Evolutionary conservation across 1,139 yeast genomes (phyloP).

Genomic region (Nakaseomyces kungkrabaensis): DNA sequence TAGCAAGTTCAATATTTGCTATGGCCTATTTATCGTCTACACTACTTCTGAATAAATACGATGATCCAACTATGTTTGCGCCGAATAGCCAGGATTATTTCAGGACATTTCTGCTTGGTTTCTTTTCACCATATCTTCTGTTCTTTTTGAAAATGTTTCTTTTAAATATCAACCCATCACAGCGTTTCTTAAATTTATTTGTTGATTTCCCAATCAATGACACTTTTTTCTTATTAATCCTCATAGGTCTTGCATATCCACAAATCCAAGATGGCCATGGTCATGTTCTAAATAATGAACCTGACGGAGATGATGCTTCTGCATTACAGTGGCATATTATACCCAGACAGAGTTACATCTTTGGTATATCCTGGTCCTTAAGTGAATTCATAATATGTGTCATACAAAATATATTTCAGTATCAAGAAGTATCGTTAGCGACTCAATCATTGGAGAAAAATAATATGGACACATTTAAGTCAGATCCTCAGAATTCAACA

Average conservation of each 20-base stretch:
- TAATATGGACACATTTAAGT: constrained; percentile 4
- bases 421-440: constrained; percentile 18
- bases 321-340: constrained; percentile 26
- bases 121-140: constrained; percentile 27
- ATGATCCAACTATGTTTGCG: constrained; percentile 24
- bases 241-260: constrained; percentile 30
- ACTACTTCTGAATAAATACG: constrained; percentile 18
- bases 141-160: constrained; percentile 24
- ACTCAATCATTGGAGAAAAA: not conserved
- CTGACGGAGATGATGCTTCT: constrained; percentile 3
- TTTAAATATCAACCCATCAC: constrained; percentile 13
- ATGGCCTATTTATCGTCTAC: constrained; percentile 17
- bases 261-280: constrained; percentile 21
- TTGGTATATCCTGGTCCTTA: constrained; percentile 29
- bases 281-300: not conserved
- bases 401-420: constrained; percentile 18
- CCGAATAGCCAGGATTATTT: constrained; percentile 31
- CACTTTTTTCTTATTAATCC: constrained; percentile 25
- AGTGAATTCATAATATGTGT: constrained; percentile 25
- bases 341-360: constrained; percentile 28
- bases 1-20: constrained; percentile 12
- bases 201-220: constrained; percentile 27
- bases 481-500: constrained; percentile 2
- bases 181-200: constrained; percentile 17
- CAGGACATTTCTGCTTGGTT: constrained; percentile 27